phyloP scores from a whole-genome alignment of 352 stramenopile species.

The Phytophthora agathidicida region DNA sequence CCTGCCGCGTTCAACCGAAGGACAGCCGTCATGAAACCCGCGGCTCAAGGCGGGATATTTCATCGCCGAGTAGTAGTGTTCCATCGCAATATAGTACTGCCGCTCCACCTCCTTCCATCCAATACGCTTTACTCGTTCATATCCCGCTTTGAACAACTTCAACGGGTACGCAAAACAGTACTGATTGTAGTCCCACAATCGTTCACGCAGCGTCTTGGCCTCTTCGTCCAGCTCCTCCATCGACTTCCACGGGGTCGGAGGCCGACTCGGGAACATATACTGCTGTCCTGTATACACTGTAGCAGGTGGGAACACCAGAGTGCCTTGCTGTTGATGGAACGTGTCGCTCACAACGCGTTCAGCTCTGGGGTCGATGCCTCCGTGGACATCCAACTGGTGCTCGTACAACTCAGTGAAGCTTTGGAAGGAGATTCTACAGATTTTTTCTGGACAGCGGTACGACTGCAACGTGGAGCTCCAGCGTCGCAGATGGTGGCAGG shows the following conservation, averaged over 20 bases:
- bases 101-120: constrained; percentile 46
- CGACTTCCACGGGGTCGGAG: constrained; percentile 49
- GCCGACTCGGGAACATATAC: constrained; percentile 32
- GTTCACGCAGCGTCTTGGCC: constrained; percentile 26
- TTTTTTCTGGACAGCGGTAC: constrained; percentile 18
- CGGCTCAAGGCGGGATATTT: constrained; percentile 37
- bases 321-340: constrained; percentile 40
- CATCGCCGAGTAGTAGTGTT: constrained; percentile 64
- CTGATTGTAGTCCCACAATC: constrained; percentile 22
- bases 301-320: constrained; percentile 38
- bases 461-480: constrained; percentile 17
- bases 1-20: constrained; percentile 42
- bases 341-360: constrained; percentile 47
- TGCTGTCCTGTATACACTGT: constrained; percentile 68
- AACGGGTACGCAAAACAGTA: constrained; percentile 14
- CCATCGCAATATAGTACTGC: constrained; percentile 62
- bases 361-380: constrained; percentile 36
- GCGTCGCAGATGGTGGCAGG: constrained; percentile 16
- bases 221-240: constrained; percentile 54
- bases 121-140: constrained; percentile 42
- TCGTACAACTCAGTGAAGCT: constrained; percentile 54
- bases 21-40: constrained; percentile 35
- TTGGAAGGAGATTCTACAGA: constrained; percentile 38
- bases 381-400: constrained; percentile 64
- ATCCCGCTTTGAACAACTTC: constrained; percentile 46